Evolutionary conservation across 345 rosid species (phyloP), one percentile per base, ranked within the genome.

Genomic region (Murraya paniculata): DNA sequence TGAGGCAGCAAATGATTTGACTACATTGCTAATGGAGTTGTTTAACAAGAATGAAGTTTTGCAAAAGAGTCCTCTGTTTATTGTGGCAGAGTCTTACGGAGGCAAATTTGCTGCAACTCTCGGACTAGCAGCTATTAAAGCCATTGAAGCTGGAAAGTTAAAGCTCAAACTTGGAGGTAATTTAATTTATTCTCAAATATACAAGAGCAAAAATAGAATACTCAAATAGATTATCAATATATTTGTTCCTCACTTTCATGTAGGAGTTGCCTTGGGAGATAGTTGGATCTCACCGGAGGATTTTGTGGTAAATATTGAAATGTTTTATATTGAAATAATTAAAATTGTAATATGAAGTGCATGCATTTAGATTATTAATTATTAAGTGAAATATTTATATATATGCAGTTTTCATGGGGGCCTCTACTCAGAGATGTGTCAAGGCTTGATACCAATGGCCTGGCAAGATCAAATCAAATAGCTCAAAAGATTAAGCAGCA

Each of bases 201-300:
- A 39, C 21, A 13, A 68, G 24, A n/a, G 9, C 11, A 6, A 38
- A 38, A 38, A 68, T 8, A 22, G n/a, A 38, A 38, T 45, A 45
- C 18, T 4, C 18, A 45, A 45, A 13, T 72, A 22, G 18, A 50
- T 39, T 11, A 65, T 21, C 39, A 2, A 36, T 10, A 33, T 35
- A 4, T 21, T 35, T 65, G 5, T 36, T 5, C 48, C 36, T 16
- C 39, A 25, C 2, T 24, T 59, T 9, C 70, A 14, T 78, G 72
- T 68, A 92, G 98, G 98, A 77, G 92, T 94, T 61, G 88, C 82
- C 10, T 82, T 93, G 81, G 98, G 98, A 71, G 90, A 94, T 77
- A 88, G 90, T 80, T 93, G 98, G 98, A 94, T 94, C 75, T 94
- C 98, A 64, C 98, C 97, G 6, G 97, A 93, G 84, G 97, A 94